A percentile compares a stretch with the other conserved stretches of the same genome.
Conservation (phyloP, 768 basidiomycete genomes). For the Gyrodon lividus region DNA sequence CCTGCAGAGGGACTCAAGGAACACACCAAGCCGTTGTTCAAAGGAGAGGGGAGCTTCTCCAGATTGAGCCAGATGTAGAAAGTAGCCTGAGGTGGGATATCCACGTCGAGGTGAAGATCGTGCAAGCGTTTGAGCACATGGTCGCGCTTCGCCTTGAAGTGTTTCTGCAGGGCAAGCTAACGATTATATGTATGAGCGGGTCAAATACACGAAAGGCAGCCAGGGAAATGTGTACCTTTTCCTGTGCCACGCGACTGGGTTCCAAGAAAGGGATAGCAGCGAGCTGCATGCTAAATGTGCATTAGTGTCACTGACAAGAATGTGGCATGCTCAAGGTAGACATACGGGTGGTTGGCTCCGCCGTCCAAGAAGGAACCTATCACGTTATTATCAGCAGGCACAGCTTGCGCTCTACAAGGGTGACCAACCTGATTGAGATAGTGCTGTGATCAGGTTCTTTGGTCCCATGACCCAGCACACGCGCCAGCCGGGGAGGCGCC, state of each 20-base stretch:
- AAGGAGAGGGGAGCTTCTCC: slow-evolving; percentile 70
- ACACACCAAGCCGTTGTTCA: slow-evolving; percentile 83
- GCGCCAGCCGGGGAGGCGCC: slow-evolving; percentile 94
- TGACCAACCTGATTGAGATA: slow-evolving; percentile 77
- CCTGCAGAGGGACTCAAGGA: not conserved
- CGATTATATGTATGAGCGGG: not conserved
- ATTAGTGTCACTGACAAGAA: not conserved
- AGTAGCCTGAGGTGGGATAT: slow-evolving; percentile 73
- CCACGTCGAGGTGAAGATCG: slow-evolving; percentile 73
- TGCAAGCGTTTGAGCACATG: slow-evolving; percentile 82
- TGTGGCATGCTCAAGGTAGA: slow-evolving; percentile 3
- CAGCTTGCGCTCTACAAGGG: not conserved
- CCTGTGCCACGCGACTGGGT: slow-evolving; percentile 59
- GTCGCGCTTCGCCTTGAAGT: slow-evolving; percentile 91
- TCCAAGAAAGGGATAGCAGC: slow-evolving; percentile 86
- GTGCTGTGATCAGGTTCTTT: slow-evolving; percentile 81
- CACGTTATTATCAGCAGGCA: not conserved
- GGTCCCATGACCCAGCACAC: slow-evolving; percentile 93
- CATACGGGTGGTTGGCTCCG: slow-evolving; percentile 90
- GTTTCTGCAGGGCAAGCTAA: slow-evolving; percentile 78
- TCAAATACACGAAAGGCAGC: not conserved
- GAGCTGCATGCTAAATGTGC: slow-evolving; percentile 63
- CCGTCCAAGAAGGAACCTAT: slow-evolving; percentile 88
- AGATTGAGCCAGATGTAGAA: slow-evolving; percentile 97
- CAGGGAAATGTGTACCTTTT: slow-evolving; percentile 50